Conservation (phyloP, 768 basidiomycete species). For the Boletus rubroflammeus region DNA sequence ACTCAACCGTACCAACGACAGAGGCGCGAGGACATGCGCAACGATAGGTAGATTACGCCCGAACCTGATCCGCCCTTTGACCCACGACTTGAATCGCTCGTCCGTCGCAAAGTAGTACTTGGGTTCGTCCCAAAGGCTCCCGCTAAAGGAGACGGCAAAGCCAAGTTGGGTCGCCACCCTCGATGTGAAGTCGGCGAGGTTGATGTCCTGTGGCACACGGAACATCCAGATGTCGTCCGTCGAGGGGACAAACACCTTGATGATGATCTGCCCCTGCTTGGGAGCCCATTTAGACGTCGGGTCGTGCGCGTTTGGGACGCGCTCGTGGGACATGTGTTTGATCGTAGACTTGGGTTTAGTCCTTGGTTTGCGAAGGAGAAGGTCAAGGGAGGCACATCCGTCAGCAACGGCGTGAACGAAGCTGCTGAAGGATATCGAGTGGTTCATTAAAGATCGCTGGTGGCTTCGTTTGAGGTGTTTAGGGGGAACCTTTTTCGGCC, state of each 20-base stretch:
- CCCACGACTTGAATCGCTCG: constrained; percentile 34
- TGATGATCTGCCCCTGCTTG: constrained; percentile 32
- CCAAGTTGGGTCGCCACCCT: constrained; percentile 36
- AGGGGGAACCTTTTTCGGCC: neutral
- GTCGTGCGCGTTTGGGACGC: neutral
- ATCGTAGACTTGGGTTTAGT: neutral
- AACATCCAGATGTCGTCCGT: constrained; percentile 41
- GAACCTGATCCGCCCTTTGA: constrained; percentile 30
- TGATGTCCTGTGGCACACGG: constrained; percentile 31
- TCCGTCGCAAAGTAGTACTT: constrained; percentile 30
- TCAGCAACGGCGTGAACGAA: constrained; percentile 13
- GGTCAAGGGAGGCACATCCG: constrained; percentile 16
- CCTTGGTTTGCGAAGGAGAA: constrained; percentile 15
- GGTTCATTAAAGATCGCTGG: constrained; percentile 9
- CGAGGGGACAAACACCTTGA: constrained; percentile 39
- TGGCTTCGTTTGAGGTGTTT: constrained; percentile 3
- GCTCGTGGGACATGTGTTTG: neutral
- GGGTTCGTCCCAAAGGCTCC: constrained; percentile 29
- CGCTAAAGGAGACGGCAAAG: constrained; percentile 33
- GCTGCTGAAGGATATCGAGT: constrained; percentile 16
- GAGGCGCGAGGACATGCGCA: constrained; percentile 23
- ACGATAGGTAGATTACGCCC: constrained; percentile 36
- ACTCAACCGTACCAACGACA: constrained; percentile 17
- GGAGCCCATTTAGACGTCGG: constrained; percentile 29
- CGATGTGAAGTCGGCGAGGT: constrained; percentile 30